Evolutionary conservation across 768 basidiomycete genomes (phyloP), one percentile per base, ranked within the genome.

Genomic region (Psilocybe subaeruginosa): DNA sequence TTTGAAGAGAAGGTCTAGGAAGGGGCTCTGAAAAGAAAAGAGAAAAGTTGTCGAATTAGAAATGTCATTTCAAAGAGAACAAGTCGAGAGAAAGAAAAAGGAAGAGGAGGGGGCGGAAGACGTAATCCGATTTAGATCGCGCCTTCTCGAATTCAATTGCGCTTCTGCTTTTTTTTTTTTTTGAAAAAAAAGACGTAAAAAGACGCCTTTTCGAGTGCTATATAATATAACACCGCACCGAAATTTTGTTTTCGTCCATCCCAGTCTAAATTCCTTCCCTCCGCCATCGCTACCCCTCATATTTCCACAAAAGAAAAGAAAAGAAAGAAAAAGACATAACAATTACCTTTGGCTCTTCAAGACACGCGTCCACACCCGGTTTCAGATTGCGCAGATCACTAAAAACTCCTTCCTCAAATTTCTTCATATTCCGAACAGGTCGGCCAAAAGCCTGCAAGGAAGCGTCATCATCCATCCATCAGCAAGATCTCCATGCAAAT

Each of bases 351-450:
- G 96, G 95, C 67, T 97, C 96, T 73, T 98, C 96, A 23, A 98
- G 77, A 68, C 89, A 92, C 29, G 96, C 94, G 72, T 97, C 96
- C 0, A 88, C 83, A 9, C 96, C 96, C 0, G 95, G 95, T 75
- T 97, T 97, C 62, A 98, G 80, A 70, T 98, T 98, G 23, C 96
- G 78, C 62, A 98, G 80, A 74, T 98, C 96, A 54, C 88, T 90
- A 69, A 98, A 98, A 47, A 98, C 90, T 54, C 96, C 96, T 75
- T 98, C 96, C 73, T 98, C 96, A 68, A 97, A 98, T 74, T 98
- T 98, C 76, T 97, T 97, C 84, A 94, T 91, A 69, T 94, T 93
- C 59, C 84, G 81, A 43, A 98, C 93, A 0, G 95, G 96, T 8
- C 96, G 80, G 1, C 93, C 92, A 69, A 97, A 97, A 43, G 91